A percentile compares a stretch with the other conserved stretches of the same genome.
Conservation (phyloP, 495 filamentous ascomycete genomes). For the Neurospora sp. region DNA sequence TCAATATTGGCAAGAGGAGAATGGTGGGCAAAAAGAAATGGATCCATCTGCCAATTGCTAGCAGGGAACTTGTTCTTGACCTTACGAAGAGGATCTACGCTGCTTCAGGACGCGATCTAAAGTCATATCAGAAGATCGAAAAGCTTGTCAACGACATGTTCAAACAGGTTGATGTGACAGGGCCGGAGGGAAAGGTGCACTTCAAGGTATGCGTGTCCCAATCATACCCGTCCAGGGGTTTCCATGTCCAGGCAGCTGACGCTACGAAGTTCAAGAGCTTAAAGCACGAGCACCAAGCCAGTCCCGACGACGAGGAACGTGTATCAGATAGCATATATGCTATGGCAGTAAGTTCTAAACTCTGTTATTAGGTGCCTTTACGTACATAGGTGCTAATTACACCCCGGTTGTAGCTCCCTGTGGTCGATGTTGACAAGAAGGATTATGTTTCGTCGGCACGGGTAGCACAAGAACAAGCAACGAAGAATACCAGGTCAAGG, state of each 20-base stretch:
- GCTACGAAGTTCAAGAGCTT: not conserved
- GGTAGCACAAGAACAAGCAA: not conserved
- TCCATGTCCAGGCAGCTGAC: not conserved
- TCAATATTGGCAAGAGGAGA: not conserved
- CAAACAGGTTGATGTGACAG: conserved; percentile 1
- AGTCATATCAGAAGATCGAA: not conserved
- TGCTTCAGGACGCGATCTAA: not conserved
- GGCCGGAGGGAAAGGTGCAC: not conserved
- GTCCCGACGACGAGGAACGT: not conserved
- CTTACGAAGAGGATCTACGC: not conserved
- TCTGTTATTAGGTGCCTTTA: too few relatives aligned
- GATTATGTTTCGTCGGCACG: not conserved
- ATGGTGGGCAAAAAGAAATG: not conserved
- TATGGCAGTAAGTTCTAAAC: not conserved
- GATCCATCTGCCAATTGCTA: conserved; percentile 2
- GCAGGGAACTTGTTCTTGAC: not conserved
- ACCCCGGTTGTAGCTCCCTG: not conserved
- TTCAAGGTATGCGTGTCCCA: not conserved
- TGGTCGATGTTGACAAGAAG: conserved; percentile 4
- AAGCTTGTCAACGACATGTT: not conserved
- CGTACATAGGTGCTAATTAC: too few relatives aligned
- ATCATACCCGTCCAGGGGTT: not conserved
- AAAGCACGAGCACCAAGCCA: not conserved
- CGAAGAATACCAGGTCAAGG: not conserved
- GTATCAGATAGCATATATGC: not conserved